Percentiles rank a stretch among this genome's conserved stretches.
Conservation (phyloP, 129 eudicot genomes). For the Tagetes patula region DNA sequence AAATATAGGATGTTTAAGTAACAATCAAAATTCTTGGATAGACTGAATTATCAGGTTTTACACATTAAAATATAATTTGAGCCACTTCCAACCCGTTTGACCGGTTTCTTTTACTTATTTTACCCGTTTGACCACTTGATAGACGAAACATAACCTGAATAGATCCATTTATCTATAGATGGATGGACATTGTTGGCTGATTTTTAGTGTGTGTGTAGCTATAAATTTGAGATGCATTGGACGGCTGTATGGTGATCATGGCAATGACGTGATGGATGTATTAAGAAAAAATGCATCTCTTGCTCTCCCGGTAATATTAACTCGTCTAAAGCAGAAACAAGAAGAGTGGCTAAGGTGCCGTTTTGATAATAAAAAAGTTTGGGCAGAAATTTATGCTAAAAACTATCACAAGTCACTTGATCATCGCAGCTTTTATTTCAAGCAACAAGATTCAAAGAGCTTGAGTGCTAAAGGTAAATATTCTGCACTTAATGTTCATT, state of each 20-base stretch:
- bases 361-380: slow-evolving; percentile 82
- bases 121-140: slow-evolving; percentile 5
- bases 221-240: slow-evolving; percentile 86
- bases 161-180: slow-evolving; percentile 1
- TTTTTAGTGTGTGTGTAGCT: slow-evolving; percentile 47
- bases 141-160: background rate
- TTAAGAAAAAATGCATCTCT: slow-evolving; percentile 82
- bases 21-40: slow-evolving; percentile 9
- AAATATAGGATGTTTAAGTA: background rate
- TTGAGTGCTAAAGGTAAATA: slow-evolving; percentile 93
- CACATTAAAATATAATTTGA: background rate
- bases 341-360: slow-evolving; percentile 99
- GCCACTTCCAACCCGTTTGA: background rate
- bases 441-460: slow-evolving; percentile 96
- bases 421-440: slow-evolving; percentile 96
- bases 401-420: slow-evolving; percentile 98
- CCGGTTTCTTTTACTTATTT: background rate
- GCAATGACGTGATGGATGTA: slow-evolving; percentile 92
- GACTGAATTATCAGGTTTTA: background rate
- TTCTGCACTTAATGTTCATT: background rate
- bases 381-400: slow-evolving; percentile 95
- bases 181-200: slow-evolving; percentile 28
- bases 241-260: slow-evolving; percentile 97
- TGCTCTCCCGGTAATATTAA: slow-evolving; percentile 85
- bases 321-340: slow-evolving; percentile 96